Evolutionary conservation across 2,329 filamentous ascomycete species (phyloP).

Genomic region (Aureobasidium sp.): DNA sequence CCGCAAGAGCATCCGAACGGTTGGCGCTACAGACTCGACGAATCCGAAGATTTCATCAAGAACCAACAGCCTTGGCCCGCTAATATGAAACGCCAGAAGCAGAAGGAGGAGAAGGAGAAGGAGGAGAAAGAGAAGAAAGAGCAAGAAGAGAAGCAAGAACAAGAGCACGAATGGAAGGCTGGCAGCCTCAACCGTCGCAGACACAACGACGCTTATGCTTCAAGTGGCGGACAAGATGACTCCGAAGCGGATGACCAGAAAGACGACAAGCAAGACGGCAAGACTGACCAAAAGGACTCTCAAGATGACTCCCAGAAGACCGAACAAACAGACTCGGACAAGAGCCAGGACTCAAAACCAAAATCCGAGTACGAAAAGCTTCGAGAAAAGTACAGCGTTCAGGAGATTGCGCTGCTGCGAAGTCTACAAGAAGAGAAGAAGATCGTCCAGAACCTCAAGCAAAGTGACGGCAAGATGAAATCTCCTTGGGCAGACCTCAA

Average conservation of each 20-base stretch:
- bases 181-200: constrained; percentile 25
- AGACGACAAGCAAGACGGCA: constrained; percentile 14
- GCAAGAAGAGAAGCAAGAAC: constrained; percentile 18
- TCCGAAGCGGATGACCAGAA: neutral
- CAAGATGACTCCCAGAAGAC: neutral
- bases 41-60: constrained; percentile 44
- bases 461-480: constrained; percentile 36
- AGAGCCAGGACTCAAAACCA: neutral
- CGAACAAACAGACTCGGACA: constrained; percentile 15
- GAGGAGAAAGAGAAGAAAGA: constrained; percentile 20
- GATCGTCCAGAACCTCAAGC: constrained; percentile 32
- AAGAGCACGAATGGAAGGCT: constrained; percentile 25
- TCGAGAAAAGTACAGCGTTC: constrained; percentile 30
- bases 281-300: neutral
- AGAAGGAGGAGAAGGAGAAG: constrained; percentile 24
- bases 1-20: constrained; percentile 38
- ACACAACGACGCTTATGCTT: constrained; percentile 31
- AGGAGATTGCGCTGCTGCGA: constrained; percentile 37
- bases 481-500: constrained; percentile 30
- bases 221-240: constrained; percentile 1
- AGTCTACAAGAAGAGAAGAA: constrained; percentile 38
- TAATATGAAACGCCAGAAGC: constrained; percentile 33
- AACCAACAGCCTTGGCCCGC: constrained; percentile 41
- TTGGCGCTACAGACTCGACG: constrained; percentile 44
- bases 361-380: constrained; percentile 21